phyloP scores from a whole-genome alignment of 2,329 filamentous ascomycete genomes.

The Macroventuria anomochaeta region DNA sequence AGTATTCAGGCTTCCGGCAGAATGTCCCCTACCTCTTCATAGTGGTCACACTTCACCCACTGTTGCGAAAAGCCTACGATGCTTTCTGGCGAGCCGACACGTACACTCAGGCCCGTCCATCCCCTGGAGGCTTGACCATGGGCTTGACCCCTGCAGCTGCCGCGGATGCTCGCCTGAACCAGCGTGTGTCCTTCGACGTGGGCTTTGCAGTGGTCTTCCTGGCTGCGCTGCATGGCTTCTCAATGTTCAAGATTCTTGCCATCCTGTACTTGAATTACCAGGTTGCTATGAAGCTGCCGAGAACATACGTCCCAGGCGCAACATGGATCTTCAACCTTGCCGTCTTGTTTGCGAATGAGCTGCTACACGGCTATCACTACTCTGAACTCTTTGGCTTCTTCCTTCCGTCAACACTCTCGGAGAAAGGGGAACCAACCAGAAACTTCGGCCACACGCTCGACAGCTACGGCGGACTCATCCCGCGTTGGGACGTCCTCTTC shows the following conservation, averaged over 20 bases:
- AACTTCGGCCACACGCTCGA: conserved; percentile 77
- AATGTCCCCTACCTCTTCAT: conserved; percentile 83
- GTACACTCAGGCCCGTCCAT: conserved; percentile 53
- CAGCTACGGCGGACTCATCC: conserved; percentile 79
- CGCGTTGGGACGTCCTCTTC: conserved; percentile 96
- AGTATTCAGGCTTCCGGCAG: conserved; percentile 83
- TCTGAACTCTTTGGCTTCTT: conserved; percentile 65
- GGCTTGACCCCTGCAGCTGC: conserved; percentile 55
- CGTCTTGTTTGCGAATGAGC: conserved; percentile 87
- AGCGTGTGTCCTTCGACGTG: conserved; percentile 82
- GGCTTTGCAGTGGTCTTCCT: conserved; percentile 82
- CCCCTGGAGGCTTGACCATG: conserved; percentile 44
- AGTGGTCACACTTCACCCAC: conserved; percentile 78
- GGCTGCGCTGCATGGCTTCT: conserved; percentile 81
- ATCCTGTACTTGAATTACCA: conserved; percentile 85
- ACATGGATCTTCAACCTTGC: conserved; percentile 92
- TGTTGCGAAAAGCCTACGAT: conserved; percentile 77
- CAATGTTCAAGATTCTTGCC: conserved; percentile 77
- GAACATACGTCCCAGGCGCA: conserved; percentile 70
- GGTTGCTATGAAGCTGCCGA: conserved; percentile 75
- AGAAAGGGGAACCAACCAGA: conserved; percentile 55
- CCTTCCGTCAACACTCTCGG: conserved; percentile 49
- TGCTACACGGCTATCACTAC: conserved; percentile 78
- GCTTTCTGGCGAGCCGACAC: conserved; percentile 53
- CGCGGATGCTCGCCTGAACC: conserved; percentile 62